A percentile compares a stretch with the other conserved stretches of the same genome.
Conservation (phyloP, 495 filamentous ascomycete genomes). For the Penicillium ochrochloron region DNA sequence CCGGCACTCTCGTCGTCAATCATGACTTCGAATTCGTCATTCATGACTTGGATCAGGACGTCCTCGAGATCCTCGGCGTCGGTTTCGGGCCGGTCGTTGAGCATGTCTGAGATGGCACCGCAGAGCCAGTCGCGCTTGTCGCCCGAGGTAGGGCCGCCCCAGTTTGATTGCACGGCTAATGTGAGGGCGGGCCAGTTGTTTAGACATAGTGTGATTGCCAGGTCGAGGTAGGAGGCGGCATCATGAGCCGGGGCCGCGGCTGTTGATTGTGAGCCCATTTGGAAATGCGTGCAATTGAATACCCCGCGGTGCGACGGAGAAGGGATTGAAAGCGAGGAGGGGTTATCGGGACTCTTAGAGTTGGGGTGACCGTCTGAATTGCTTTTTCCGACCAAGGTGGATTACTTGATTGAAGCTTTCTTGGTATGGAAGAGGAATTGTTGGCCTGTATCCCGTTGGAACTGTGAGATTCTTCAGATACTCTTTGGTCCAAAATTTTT, state of each 20-base stretch:
- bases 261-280: conserved; percentile 33
- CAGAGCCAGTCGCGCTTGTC: conserved; percentile 98
- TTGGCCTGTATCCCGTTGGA: background rate
- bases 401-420: background rate
- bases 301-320: background rate
- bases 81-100: conserved; percentile 70
- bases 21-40: conserved; percentile 91
- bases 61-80: conserved; percentile 84
- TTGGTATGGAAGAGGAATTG: background rate
- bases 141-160: conserved; percentile 81
- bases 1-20: conserved; percentile 87
- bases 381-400: background rate
- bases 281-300: background rate
- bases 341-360: background rate
- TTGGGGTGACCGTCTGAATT: background rate
- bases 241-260: conserved; percentile 22
- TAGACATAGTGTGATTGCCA: conserved; percentile 77
- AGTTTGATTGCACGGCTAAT: conserved; percentile 82
- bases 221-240: conserved; percentile 66
- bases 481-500: background rate
- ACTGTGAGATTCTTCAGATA: too few species aligned
- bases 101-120: conserved; percentile 82
- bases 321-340: background rate
- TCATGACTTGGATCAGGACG: conserved; percentile 84
- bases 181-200: conserved; percentile 85